Evolutionary conservation across 2,329 filamentous ascomycete genomes (phyloP).

Genomic region (Hypoxylon sp.): DNA sequence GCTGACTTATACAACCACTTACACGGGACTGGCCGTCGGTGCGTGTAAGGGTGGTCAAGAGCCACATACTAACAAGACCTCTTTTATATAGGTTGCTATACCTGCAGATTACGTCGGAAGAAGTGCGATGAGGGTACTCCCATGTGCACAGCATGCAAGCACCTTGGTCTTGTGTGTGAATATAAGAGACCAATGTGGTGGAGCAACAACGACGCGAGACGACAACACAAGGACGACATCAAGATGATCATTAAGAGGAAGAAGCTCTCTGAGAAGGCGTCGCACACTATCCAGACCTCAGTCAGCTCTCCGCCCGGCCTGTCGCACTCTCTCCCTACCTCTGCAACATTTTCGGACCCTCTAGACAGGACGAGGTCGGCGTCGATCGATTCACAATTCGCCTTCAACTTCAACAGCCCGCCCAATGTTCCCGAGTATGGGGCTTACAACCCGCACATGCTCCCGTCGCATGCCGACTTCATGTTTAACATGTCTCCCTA

Average conservation of each 20-base stretch:
- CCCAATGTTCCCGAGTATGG: conserved; percentile 69
- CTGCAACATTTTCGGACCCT: conserved; percentile 83
- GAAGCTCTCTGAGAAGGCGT: conserved; percentile 90
- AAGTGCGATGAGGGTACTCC: conserved; percentile 78
- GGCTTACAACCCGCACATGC: conserved; percentile 75
- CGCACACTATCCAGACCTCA: conserved; percentile 68
- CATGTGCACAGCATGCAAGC: conserved; percentile 75
- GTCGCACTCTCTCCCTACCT: conserved; percentile 85
- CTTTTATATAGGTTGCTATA: conserved; percentile 71
- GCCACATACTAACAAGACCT: conserved; percentile 53
- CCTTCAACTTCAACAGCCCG: conserved; percentile 80
- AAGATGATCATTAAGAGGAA: conserved; percentile 98
- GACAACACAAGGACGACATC: conserved; percentile 92
- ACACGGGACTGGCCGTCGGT: conserved; percentile 36
- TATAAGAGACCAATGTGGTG: conserved; percentile 98
- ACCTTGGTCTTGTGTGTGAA: conserved; percentile 89
- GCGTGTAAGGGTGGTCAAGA: conserved; percentile 47
- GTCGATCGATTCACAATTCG: conserved; percentile 85
- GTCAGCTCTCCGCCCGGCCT: conserved; percentile 81
- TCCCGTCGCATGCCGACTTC: conserved; percentile 67
- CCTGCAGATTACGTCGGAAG: conserved; percentile 76
- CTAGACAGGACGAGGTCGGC: conserved; percentile 80
- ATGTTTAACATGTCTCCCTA: conserved; percentile 78
- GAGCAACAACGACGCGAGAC: conserved; percentile 90
- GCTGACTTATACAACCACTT: conserved; percentile 40